Percentiles rank a stretch among this genome's conserved stretches.
These are phyloP conservation scores for Talaromyces sp. DNA, from an alignment of 2,329 filamentous ascomycete species.

Conservation along the genomic window DNA sequence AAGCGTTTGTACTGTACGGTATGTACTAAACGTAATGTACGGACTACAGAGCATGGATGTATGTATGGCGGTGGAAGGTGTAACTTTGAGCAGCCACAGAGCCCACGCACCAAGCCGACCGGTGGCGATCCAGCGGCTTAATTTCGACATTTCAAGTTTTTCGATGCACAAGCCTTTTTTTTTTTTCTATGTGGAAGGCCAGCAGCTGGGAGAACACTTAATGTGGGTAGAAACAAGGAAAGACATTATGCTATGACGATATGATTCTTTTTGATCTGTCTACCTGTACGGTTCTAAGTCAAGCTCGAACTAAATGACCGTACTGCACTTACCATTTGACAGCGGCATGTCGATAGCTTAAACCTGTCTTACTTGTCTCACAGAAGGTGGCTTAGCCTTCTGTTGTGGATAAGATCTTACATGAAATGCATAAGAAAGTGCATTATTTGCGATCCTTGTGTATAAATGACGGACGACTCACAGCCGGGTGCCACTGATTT, in stretches of 20 bases:
- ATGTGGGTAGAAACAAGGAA: not conserved
- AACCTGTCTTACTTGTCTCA: not conserved
- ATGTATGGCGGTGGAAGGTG: not conserved
- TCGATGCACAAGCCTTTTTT: not conserved
- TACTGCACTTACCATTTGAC: not conserved
- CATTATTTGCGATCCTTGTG: not conserved
- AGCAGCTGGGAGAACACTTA: not conserved
- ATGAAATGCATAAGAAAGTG: conserved; percentile 1
- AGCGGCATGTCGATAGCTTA: not conserved
- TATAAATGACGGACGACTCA: not conserved
- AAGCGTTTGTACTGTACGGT: not conserved
- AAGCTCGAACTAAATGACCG: not conserved
- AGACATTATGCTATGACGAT: not conserved
- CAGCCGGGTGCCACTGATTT: not conserved
- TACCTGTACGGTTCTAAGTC: not conserved
- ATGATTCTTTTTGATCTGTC: not conserved
- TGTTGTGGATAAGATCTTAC: not conserved
- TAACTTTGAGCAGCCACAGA: conserved; percentile 5
- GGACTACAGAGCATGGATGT: not conserved
- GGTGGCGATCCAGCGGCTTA: not conserved
- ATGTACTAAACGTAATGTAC: not conserved
- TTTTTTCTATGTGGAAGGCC: not conserved
- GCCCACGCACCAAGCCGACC: not conserved
- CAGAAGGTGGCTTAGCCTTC: not conserved
- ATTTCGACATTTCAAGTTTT: conserved; percentile 2